Base-by-base conservation (phyloP, 345 rosid genomes). In the Clausena lansium region DNA sequence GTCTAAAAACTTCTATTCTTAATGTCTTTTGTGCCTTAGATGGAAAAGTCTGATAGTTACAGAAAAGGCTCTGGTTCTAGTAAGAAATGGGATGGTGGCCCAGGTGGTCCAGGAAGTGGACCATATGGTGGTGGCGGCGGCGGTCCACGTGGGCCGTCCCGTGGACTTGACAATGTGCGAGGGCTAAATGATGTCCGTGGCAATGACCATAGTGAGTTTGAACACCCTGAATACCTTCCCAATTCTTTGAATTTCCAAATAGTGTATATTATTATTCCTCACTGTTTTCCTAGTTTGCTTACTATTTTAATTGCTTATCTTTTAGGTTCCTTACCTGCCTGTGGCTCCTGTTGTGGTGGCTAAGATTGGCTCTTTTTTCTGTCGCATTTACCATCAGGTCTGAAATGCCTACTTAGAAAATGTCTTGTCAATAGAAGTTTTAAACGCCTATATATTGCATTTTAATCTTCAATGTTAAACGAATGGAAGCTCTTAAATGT, bases 61-160 rank as follows among this genome's bases (percentile, higher is more conserved):
- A 84, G 91, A 74, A 94, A 88, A 77, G 93, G 94, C 62, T 84
- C 88, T 64, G 85, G 88, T 64, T 77, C 95, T 81, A 78, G 87
- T 84, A 92, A 95, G 93, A 93, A 93, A 84, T 93, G 97, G 94
- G 97, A 88, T 81, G 97, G 93, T 45, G 81, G 95, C 55, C 88
- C 92, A 0, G 94, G 97, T 52, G 97, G 98, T 15, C 91, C 93
- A 7, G 97, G 97, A 32, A 86, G 97, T 15, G 93, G 95, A 77
- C 85, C 87, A 19, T 63, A 86, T 19, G 92, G 95, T 9, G 88
- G 76, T 50, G 74, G 72, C 1, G 73, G 75, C 10, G 32, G 76
- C 13, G 86, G 98, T 9, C 93, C 93, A 14, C 88, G 88, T 28
- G 89, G 92, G 47, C 97, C 92, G 19, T 93, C 95, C 17, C 92